Evolutionary conservation across 2,329 filamentous ascomycete genomes (phyloP), one percentile per base, ranked within the genome.

Genomic region (Hypomyces perniciosus): DNA sequence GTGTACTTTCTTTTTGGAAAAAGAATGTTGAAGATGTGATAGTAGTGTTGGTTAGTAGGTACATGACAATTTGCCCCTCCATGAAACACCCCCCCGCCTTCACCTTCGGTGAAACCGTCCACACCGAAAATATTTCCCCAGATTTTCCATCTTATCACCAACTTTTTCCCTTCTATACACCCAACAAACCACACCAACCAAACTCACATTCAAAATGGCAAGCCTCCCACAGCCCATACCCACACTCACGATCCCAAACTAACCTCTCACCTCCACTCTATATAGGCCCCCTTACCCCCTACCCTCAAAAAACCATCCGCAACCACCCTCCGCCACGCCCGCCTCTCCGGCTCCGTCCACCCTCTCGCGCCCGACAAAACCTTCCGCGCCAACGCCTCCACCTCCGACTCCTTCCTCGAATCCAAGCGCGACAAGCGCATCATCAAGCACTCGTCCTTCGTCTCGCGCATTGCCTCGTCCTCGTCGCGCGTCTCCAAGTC

Each of bases 341-440:
- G 77, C 59, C 65, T 79, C 42, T 70, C 73, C 54, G 73, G 70
- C 59, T 61, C 72, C 60, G 68, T 73, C 59, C 72, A 77, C 63
- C 74, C 74, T 8, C 72, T 77, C 54, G 66, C 75, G 26, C 76
- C 79, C 46, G 69, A 73, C 63, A 77, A 76, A 61, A 71, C 74
- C 9, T 76, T 78, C 65, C 78, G 77, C 47, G 63, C 71, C 44
- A 70, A 76, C 59, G 75, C 78, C 58, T 64, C 71, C 44, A 74
- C 78, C 10, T 68, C 73, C 42, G 78, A 83, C 64, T 56, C 66
- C 54, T 91, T 92, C 68, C 73, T 83, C 54, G 79, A 83, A 49
- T 83, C 78, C 56, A 97, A 96, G 70, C 84, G 81, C 64, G 88
- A 95, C 73, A 95, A 92, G 73, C 86, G 85, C 27, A 73, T 78